Conservation (phyloP, 805 yeast species). For the Metschnikowia similis region DNA sequence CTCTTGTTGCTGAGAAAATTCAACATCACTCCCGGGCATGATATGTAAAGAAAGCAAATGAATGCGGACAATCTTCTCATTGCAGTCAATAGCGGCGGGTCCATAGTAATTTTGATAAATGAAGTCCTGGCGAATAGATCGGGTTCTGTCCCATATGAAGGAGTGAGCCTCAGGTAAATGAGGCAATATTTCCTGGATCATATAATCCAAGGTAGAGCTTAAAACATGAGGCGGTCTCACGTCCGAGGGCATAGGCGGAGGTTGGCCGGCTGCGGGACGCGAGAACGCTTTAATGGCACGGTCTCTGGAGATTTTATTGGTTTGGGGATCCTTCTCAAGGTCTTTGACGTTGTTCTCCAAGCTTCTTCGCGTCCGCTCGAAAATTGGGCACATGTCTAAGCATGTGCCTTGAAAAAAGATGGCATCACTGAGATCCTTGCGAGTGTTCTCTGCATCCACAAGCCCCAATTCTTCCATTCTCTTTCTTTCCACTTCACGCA, state of each 20-base stretch:
- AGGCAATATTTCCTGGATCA: conserved; percentile 59
- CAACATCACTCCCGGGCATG: conserved; percentile 69
- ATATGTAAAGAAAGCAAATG: conserved; percentile 78
- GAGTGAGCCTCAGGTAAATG: conserved; percentile 81
- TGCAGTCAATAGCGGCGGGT: conserved; percentile 89
- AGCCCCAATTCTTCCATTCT: conserved; percentile 77
- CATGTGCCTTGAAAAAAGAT: conserved; percentile 86
- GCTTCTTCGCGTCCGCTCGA: conserved; percentile 83
- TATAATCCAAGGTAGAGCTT: conserved; percentile 61
- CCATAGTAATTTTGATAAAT: conserved; percentile 93
- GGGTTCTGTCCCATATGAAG: conserved; percentile 94
- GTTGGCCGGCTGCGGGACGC: conserved; percentile 97
- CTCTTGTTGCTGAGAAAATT: conserved; percentile 92
- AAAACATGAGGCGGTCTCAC: conserved; percentile 88
- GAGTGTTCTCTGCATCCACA: conserved; percentile 81
- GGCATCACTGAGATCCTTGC: conserved; percentile 84
- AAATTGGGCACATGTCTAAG: conserved; percentile 89
- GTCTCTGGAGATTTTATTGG: conserved; percentile 49
- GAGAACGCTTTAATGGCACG: conserved; percentile 88
- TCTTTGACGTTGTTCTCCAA: conserved; percentile 81
- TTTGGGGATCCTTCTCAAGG: conserved; percentile 62
- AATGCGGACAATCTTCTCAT: conserved; percentile 84
- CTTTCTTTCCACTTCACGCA: conserved; percentile 70
- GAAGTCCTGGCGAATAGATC: conserved; percentile 95
- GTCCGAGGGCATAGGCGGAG: conserved; percentile 95